Base-by-base conservation (phyloP, 1,284 basidiomycete genomes). In the Cryptococcus sp. region DNA sequence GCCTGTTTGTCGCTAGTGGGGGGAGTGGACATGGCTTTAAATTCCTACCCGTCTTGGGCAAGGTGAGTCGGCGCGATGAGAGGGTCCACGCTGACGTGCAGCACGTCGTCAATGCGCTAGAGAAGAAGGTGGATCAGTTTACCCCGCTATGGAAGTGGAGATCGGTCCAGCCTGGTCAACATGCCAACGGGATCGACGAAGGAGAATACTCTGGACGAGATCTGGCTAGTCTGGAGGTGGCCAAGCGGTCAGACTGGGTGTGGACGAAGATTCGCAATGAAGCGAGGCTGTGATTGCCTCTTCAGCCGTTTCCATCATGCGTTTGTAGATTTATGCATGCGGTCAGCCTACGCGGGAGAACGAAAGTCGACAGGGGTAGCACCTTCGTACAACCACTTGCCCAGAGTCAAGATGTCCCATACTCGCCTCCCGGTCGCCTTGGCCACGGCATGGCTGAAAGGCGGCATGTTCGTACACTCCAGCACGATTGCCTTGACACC, bases 391-490 rank as follows among this genome's bases (percentile, higher is more conserved):
- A 61, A 41, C 54, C 54, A 61, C 36, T 50, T 57, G 28, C 56
- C 57, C 14, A 62, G 47, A 11, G 53, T 58, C 32, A 62, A 25
- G 18, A 62, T 51, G 39, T 59, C 60, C 39, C 48, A 62, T 28
- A 62, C 58, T 23, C 39, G 47, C 19, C 48, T 34, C 5, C 60
- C 60, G 2, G 58, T 60, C 2, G 56, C 58, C 33, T 58, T 50
- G n/a, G 49, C 42, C 5, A 62, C 58, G 2, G 56, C 47, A 44
- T 51, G 45, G 18, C 51, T 37, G 50, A 62, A 62, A 2, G 60
- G 60, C 21, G 60, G 60, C 51, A 64, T 62, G 47, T 64, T 64
- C 5, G 62, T 64, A 47, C 62, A 64, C 47, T 64, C 62, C 2
- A 64, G 47, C 4, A 58, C 52, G 45, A 62, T 56, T 4, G 60